These are phyloP conservation scores for Thalassia testudinum DNA, from an alignment of 116 monocot species.

Conservation along the genomic window DNA sequence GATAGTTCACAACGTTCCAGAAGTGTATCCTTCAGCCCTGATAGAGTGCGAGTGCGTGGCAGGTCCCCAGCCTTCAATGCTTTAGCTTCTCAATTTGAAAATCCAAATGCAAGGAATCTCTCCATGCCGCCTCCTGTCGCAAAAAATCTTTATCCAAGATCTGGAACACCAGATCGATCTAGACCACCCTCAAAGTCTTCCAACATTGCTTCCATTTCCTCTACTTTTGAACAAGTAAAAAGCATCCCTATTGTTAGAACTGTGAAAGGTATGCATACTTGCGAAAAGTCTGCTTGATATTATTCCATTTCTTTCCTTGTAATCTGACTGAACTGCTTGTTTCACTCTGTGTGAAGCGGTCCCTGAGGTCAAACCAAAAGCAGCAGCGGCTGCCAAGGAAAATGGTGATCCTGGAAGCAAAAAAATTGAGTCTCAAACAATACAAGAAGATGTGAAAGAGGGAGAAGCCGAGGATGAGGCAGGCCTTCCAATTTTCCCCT, in stretches of 20 bases:
- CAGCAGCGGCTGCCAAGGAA: slow-evolving; percentile 6
- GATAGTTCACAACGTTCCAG: slow-evolving; percentile 55
- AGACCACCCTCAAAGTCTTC: slow-evolving; percentile 22
- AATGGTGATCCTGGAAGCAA: slow-evolving; percentile 11
- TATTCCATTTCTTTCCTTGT: not conserved
- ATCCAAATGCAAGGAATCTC: slow-evolving; percentile 54
- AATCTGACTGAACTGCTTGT: slow-evolving; percentile 3
- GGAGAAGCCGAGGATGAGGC: slow-evolving; percentile 35
- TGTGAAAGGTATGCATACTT: slow-evolving; percentile 31
- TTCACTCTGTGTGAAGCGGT: slow-evolving; percentile 1
- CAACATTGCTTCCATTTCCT: slow-evolving; percentile 45
- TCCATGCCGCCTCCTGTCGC: slow-evolving; percentile 72
- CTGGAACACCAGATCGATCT: slow-evolving; percentile 31
- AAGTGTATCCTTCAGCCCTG: slow-evolving; percentile 72
- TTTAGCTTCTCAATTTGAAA: slow-evolving; percentile 79
- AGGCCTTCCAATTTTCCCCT: slow-evolving; percentile 47
- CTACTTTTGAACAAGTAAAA: slow-evolving; percentile 45
- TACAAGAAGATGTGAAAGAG: slow-evolving; percentile 49
- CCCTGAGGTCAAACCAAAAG: not conserved
- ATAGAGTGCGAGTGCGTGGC: slow-evolving; percentile 54
- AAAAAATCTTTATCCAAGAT: slow-evolving; percentile 59
- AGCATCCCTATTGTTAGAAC: slow-evolving; percentile 1
- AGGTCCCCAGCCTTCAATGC: slow-evolving; percentile 87
- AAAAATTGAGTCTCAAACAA: slow-evolving; percentile 20
- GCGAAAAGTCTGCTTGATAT: not conserved